These are phyloP conservation scores for Oryza officinalis DNA, from an alignment of 176 grass and related monocot genomes.

Conservation along the genomic window DNA sequence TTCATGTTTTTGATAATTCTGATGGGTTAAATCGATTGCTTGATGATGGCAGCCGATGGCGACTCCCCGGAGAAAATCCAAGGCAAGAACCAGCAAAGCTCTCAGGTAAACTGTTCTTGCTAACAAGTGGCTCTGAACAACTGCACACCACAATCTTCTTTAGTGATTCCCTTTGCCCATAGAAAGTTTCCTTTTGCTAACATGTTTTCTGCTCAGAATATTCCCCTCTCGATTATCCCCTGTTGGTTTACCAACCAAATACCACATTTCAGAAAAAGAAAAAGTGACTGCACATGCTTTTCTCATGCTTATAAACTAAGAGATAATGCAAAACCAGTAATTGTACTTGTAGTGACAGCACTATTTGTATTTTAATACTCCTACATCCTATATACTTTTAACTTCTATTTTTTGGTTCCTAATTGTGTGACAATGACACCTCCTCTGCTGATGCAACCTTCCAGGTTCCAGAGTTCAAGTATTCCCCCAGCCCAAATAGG, in stretches of 20 bases:
- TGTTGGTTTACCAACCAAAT: conserved; percentile 23
- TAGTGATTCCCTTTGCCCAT: background rate
- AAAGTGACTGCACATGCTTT: conserved; percentile 29
- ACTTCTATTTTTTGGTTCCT: background rate
- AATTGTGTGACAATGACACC: conserved; percentile 3
- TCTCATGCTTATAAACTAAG: conserved; percentile 24
- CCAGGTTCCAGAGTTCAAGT: conserved; percentile 39
- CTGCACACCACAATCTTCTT: background rate
- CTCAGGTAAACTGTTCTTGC: conserved; percentile 35
- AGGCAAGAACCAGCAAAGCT: conserved; percentile 40
- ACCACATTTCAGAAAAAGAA: background rate
- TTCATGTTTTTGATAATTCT: conserved; percentile 12
- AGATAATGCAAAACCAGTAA: background rate
- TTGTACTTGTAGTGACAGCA: background rate
- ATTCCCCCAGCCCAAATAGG: conserved; percentile 47
- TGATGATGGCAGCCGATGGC: conserved; percentile 48
- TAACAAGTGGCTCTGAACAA: conserved; percentile 4
- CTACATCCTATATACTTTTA: background rate
- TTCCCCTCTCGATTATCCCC: background rate
- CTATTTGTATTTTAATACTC: conserved; percentile 16
- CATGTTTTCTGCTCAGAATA: conserved; percentile 23
- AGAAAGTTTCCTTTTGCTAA: conserved; percentile 32
- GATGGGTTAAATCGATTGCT: background rate
- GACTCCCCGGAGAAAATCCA: conserved; percentile 62
- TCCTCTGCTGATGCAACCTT: conserved; percentile 8